Conservation (phyloP, 192 early-diverging fungal species). For the Helicostylum pulchrum region DNA sequence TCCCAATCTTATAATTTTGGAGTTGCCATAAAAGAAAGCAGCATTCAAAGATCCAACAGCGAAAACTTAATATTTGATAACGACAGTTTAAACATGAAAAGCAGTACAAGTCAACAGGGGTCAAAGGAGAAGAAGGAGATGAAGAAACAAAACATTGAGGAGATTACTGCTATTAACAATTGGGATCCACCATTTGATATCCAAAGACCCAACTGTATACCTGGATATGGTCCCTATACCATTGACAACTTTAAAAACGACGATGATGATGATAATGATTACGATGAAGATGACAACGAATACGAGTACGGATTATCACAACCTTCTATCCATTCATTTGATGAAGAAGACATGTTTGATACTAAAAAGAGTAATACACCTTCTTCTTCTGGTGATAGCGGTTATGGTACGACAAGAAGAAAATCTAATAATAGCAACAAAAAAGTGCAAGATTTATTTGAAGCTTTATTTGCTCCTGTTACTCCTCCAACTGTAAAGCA, state of each 20-base stretch:
- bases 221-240: constrained; percentile 1
- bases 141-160: background rate
- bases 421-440: background rate
- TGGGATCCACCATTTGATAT: constrained; percentile 6
- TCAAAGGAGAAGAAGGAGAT: constrained; percentile 5
- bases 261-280: too few relatives aligned
- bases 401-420: constrained; percentile 16
- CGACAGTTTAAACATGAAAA: too few relatives aligned
- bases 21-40: too few relatives aligned
- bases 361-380: constrained; percentile 13
- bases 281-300: too few relatives aligned
- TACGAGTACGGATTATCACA: too few relatives aligned
- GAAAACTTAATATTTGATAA: too few relatives aligned
- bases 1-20: too few relatives aligned
- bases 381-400: constrained; percentile 16
- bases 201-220: constrained; percentile 14
- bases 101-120: background rate
- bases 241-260: constrained; percentile 1
- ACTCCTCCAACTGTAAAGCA: too few relatives aligned
- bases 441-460: background rate
- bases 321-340: constrained; percentile 3
- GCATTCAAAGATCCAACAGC: too few relatives aligned
- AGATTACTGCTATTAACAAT: background rate
- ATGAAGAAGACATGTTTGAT: constrained; percentile 7
- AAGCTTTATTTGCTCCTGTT: background rate